Percentiles rank a stretch among this genome's conserved stretches.
Evolutionary conservation across 2,329 filamentous ascomycete species (phyloP).

Genomic region (Dactylellina cionopaga): DNA sequence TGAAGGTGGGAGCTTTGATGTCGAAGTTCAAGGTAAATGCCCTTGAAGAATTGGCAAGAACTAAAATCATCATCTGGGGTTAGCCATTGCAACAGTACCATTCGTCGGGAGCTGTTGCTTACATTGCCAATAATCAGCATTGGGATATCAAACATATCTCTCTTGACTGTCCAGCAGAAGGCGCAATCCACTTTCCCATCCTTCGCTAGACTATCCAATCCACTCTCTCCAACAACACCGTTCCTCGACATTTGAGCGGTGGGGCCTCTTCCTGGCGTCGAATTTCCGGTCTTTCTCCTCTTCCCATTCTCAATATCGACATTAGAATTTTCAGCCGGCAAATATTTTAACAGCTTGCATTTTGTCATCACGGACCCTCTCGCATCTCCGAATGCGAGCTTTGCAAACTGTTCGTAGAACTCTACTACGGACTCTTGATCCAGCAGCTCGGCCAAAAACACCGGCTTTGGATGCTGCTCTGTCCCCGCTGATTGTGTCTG

Average conservation of each 20-base stretch:
- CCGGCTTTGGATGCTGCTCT: slow-evolving; percentile 67
- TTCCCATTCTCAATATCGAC: slow-evolving; percentile 52
- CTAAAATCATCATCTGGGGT: background rate
- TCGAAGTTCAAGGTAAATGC: slow-evolving; percentile 15
- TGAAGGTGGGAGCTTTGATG: background rate
- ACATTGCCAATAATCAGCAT: slow-evolving; percentile 99
- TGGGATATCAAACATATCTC: slow-evolving; percentile 97
- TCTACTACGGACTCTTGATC: slow-evolving; percentile 93
- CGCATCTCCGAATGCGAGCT: slow-evolving; percentile 90
- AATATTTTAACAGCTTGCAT: slow-evolving; percentile 88
- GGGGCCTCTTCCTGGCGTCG: slow-evolving; percentile 20
- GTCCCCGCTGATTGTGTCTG: slow-evolving; percentile 64
- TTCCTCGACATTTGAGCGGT: slow-evolving; percentile 57
- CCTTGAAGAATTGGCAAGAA: slow-evolving; percentile 50
- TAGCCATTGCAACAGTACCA: background rate
- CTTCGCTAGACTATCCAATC: slow-evolving; percentile 81
- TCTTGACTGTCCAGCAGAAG: slow-evolving; percentile 96
- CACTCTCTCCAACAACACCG: slow-evolving; percentile 73
- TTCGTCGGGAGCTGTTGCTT: slow-evolving; percentile 61
- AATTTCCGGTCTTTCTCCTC: slow-evolving; percentile 53
- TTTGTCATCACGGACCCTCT: slow-evolving; percentile 83
- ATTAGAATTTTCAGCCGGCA: slow-evolving; percentile 23
- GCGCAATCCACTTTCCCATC: slow-evolving; percentile 94
- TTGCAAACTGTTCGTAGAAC: slow-evolving; percentile 95
- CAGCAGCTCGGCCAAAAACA: slow-evolving; percentile 90